Percentiles rank a stretch among this genome's conserved stretches.
Conservation (phyloP, 108 stramenopile genomes). For the Asterionellopsis glacialis region DNA sequence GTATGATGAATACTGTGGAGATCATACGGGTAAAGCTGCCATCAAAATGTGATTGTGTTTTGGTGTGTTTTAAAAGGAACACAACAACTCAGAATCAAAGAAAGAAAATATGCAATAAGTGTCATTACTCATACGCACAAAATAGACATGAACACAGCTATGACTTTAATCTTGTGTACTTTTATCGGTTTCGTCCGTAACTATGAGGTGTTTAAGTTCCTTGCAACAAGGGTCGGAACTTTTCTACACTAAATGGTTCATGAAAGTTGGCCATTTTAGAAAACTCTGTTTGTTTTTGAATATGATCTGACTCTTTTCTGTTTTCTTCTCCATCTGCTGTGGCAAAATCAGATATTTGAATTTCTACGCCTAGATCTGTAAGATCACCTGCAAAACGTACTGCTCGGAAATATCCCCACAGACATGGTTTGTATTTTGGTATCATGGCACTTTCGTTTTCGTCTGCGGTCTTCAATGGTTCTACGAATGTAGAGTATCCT, state of each 20-base stretch:
- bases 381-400: constrained; percentile 83
- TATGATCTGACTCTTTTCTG: constrained; percentile 28
- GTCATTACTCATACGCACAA: no score
- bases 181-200: no score
- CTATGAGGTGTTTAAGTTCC: not conserved
- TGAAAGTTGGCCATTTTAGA: constrained; percentile 34
- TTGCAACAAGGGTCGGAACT: constrained; percentile 34
- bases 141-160: no score
- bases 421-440: constrained; percentile 43
- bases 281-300: constrained; percentile 45
- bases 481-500: constrained; percentile 48
- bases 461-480: constrained; percentile 29
- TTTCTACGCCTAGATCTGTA: constrained; percentile 79
- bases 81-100: no score
- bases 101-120: no score
- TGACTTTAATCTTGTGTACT: no score
- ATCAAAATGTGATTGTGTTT: no score
- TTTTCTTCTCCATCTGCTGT: constrained; percentile 11
- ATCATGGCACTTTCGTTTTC: not conserved
- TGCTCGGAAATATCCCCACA: constrained; percentile 83
- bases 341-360: constrained; percentile 56
- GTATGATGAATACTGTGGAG: no score
- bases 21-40: no score
- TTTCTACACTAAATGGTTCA: constrained; percentile 53
- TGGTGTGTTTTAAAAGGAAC: no score